These are phyloP conservation scores for Hirschioporus abietinus DNA, from an alignment of 768 basidiomycete genomes.

Conservation along the genomic window DNA sequence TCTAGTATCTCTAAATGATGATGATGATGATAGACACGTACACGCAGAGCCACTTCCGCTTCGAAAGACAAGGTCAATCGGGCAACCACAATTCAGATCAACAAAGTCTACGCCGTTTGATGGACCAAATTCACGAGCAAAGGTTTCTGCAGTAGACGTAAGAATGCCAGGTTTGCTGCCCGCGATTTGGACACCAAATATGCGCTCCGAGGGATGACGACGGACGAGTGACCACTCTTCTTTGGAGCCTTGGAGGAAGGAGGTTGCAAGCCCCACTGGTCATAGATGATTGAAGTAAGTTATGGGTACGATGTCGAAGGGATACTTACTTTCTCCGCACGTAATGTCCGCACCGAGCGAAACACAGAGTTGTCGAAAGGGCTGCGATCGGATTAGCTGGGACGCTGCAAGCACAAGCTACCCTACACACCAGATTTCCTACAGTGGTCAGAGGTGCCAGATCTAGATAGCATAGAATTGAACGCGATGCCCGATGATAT, in stretches of 20 bases:
- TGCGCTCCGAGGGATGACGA: constrained; percentile 79
- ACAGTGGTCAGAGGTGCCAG: constrained; percentile 88
- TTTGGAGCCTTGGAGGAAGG: constrained; percentile 81
- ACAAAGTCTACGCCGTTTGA: constrained; percentile 73
- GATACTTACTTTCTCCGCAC: constrained; percentile 76
- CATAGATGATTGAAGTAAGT: constrained; percentile 1
- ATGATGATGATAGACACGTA: constrained; percentile 33
- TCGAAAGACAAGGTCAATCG: constrained; percentile 94
- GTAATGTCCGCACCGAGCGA: constrained; percentile 90
- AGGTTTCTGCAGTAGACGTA: constrained; percentile 75
- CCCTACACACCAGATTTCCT: constrained; percentile 73
- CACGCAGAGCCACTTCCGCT: constrained; percentile 86
- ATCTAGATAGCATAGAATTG: constrained; percentile 28
- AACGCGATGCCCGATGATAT: constrained; percentile 29
- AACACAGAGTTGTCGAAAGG: constrained; percentile 88
- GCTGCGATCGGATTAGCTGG: constrained; percentile 37
- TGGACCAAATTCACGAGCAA: constrained; percentile 56
- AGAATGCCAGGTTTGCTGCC: constrained; percentile 80
- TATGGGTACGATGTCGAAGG: not conserved
- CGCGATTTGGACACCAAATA: constrained; percentile 90
- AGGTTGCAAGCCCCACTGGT: constrained; percentile 87
- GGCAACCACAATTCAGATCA: constrained; percentile 95
- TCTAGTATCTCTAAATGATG: not conserved
- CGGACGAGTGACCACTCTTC: constrained; percentile 95
- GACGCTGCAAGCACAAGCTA: constrained; percentile 5